Evolutionary conservation across 805 yeast genomes (phyloP).

Genomic region (Lipomyces sp.): DNA sequence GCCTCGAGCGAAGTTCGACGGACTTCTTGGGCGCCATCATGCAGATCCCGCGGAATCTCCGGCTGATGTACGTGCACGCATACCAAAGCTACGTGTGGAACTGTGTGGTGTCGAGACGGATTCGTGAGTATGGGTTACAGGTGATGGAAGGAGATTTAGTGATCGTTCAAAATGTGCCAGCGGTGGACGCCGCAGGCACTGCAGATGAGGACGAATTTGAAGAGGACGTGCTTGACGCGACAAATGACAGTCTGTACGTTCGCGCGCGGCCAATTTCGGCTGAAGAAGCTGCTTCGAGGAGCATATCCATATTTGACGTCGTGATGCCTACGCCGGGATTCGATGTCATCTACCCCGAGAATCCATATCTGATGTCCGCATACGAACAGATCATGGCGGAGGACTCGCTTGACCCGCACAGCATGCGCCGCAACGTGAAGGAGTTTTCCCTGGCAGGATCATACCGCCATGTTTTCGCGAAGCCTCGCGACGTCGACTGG

Average conservation of each 20-base stretch:
- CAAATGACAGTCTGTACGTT: conserved; percentile 38
- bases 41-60: conserved; percentile 85
- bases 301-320: conserved; percentile 70
- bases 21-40: conserved; percentile 77
- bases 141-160: conserved; percentile 83
- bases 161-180: conserved; percentile 35
- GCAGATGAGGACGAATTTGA: conserved; percentile 52
- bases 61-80: conserved; percentile 96
- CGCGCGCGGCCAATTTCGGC: conserved; percentile 73
- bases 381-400: conserved; percentile 61
- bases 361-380: conserved; percentile 45
- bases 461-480: conserved; percentile 69
- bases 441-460: conserved; percentile 93
- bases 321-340: conserved; percentile 97
- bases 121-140: conserved; percentile 63
- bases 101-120: conserved; percentile 70
- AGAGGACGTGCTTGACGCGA: conserved; percentile 65
- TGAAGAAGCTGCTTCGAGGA: conserved; percentile 60
- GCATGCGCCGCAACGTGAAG: conserved; percentile 78
- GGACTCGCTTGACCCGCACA: conserved; percentile 79
- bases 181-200: conserved; percentile 33
- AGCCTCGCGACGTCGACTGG: conserved; percentile 63
- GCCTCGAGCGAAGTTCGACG: conserved; percentile 52
- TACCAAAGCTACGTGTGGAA: conserved; percentile 98
- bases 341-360: conserved; percentile 81